Percentiles rank a stretch among this genome's conserved stretches.
phyloP scores from a whole-genome alignment of 495 filamentous ascomycete genomes.

The Polyplosphaeria fusca region DNA sequence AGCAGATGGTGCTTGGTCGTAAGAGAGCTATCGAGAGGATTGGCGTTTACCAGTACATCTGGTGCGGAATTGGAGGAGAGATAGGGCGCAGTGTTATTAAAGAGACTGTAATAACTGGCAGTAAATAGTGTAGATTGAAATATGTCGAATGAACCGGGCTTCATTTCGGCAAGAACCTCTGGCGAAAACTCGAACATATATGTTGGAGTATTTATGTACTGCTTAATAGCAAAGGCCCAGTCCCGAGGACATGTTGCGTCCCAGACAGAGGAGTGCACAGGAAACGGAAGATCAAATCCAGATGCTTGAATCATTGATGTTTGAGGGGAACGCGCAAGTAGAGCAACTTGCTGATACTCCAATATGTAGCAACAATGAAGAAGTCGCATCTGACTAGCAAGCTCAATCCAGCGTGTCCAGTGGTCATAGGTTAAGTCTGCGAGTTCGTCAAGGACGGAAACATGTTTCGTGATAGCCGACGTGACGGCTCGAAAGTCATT shows the following conservation, averaged over 20 bases:
- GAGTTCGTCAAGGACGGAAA: background rate
- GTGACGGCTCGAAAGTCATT: conserved; percentile 24
- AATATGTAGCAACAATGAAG: conserved; percentile 38
- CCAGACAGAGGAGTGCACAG: conserved; percentile 27
- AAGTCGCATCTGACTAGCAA: conserved; percentile 31
- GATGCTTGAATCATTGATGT: conserved; percentile 14
- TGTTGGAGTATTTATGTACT: conserved; percentile 20
- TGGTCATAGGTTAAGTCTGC: conserved; percentile 19
- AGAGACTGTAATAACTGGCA: conserved; percentile 26
- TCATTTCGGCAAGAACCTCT: conserved; percentile 17
- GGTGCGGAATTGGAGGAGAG: background rate
- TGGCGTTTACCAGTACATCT: conserved; percentile 13
- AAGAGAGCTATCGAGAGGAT: conserved; percentile 17
- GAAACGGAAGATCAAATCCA: conserved; percentile 35
- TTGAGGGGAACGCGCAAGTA: conserved; percentile 30
- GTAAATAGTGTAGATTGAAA: conserved; percentile 40
- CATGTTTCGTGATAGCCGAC: conserved; percentile 1
- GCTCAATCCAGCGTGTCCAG: conserved; percentile 28
- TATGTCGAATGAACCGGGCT: conserved; percentile 15
- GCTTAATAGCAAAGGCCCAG: conserved; percentile 19
- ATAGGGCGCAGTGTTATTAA: conserved; percentile 23
- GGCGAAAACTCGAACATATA: conserved; percentile 10
- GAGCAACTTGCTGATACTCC: conserved; percentile 36
- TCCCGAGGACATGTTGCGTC: conserved; percentile 23
- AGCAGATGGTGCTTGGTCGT: conserved; percentile 25